Percentiles rank a stretch among this genome's conserved stretches.
Evolutionary conservation across 176 grass and related monocot genomes (phyloP).

Genomic region (Avena insularis): DNA sequence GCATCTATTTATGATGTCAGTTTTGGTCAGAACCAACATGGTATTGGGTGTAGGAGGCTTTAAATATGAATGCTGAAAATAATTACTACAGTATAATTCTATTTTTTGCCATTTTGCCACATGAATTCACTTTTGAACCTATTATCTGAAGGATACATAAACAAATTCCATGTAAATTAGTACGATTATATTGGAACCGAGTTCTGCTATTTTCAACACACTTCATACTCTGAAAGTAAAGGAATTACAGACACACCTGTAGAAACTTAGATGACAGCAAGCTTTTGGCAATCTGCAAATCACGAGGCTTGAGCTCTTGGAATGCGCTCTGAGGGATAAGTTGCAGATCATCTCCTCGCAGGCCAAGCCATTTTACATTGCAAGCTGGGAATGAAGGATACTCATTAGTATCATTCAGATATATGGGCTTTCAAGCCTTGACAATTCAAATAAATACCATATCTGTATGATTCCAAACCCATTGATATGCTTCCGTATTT

Average conservation of each 20-base stretch:
- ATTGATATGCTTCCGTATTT: constrained; percentile 92
- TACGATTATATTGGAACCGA: not conserved
- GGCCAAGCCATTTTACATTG: constrained; percentile 94
- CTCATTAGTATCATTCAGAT: not conserved
- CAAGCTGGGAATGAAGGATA: constrained; percentile 73
- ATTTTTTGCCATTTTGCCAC: not conserved
- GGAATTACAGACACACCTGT: constrained; percentile 53
- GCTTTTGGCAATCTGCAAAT: constrained; percentile 80
- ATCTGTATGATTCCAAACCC: constrained; percentile 97
- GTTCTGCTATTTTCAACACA: not conserved
- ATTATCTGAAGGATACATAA: not conserved
- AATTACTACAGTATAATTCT: not conserved
- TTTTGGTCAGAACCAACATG: not conserved
- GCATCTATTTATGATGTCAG: not conserved
- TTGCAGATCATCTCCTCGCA: constrained; percentile 79
- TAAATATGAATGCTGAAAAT: not conserved
- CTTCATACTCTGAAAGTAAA: constrained; percentile 20
- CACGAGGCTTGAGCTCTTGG: constrained; percentile 70
- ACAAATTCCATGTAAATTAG: not conserved
- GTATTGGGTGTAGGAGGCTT: not conserved
- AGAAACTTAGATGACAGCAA: constrained; percentile 81
- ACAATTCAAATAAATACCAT: constrained; percentile 54
- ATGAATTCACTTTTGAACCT: not conserved
- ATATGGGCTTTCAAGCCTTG: not conserved
- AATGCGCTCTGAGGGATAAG: constrained; percentile 73